Conservation (phyloP, 169 alveolate genomes). For the Plasmodium adleri region DNA sequence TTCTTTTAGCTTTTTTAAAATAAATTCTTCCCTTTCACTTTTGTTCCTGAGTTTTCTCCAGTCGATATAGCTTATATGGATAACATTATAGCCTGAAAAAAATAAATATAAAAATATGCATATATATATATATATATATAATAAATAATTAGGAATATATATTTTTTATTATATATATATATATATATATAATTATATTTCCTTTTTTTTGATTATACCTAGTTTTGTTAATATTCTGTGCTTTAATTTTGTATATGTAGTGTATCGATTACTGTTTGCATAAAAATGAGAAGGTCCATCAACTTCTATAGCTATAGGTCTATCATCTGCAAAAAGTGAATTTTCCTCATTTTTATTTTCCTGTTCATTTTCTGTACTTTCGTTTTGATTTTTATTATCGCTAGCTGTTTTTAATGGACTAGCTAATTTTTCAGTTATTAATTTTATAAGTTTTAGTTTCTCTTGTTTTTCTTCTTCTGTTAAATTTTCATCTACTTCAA, state of each 20-base stretch:
- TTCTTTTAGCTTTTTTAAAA: conserved; percentile 90
- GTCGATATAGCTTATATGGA: conserved; percentile 89
- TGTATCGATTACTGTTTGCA: conserved; percentile 90
- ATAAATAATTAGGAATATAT: not conserved
- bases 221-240: conserved; percentile 92
- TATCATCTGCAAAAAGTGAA: conserved; percentile 81
- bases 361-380: not conserved
- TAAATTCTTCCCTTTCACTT: conserved; percentile 92
- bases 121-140: not conserved
- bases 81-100: conserved; percentile 80
- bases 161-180: not conserved
- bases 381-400: conserved; percentile 11
- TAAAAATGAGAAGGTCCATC: conserved; percentile 95
- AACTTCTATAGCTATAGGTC: conserved; percentile 92
- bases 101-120: not conserved
- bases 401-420: conserved; percentile 55
- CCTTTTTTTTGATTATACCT: conserved; percentile 81
- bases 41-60: conserved; percentile 91
- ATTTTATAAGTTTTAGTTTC: conserved; percentile 52
- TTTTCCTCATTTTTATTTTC: conserved; percentile 16
- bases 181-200: not conserved
- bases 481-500: conserved; percentile 76
- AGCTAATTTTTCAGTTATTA: conserved; percentile 74
- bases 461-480: conserved; percentile 71
- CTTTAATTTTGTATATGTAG: conserved; percentile 91